Base-by-base conservation (phyloP, 2,329 filamentous ascomycete genomes). In the Keithomyces neogunnii region DNA sequence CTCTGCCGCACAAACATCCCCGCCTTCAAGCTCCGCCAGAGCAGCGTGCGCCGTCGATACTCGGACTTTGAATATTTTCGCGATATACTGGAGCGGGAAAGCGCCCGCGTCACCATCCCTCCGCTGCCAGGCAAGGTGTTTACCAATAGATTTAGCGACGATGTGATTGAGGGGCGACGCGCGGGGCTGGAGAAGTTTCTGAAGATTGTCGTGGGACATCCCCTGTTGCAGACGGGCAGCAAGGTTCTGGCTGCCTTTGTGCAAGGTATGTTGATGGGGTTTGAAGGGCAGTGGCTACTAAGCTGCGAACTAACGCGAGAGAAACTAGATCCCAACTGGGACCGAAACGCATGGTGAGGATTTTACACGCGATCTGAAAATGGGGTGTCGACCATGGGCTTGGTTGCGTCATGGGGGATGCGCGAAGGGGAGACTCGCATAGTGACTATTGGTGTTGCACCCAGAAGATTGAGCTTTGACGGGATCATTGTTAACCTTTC, bases 1-100 rank as follows among this genome's bases (percentile, higher is more conserved):
- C 81, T 95, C 62, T 96, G 93, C 76, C 86, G 88, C 63, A 99
- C 93, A 72, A 99, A 99, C 74, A 99, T 99, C 66, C 93, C 93
- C 53, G 91, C 93, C 62, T 99, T 99, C 81, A 97, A 97, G 76
- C 84, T 96, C 62, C 89, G 91, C 59, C 82, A 88, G 67, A 90
- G 85, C 57, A 82, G 84, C 60, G 93, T 99, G 56, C 89, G 91
- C 60, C 85, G 93, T 56, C 89, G 93, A 49, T 99, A 99, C 76
- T 93, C 87, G 52, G 93, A 99, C 71, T 99, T 99, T 69, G 93
- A 99, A 74, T 92, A 96, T 73, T 99, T 99, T 71, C 88, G 93
- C 66, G 93, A 99, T 70, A 95, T 97, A 57, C 82, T 99, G 54
- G 93, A 99, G 80, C 85, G 93, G 60, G 93, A 99, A 73, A 88